These are phyloP conservation scores for Plasmodiophora brassicae DNA, from an alignment of 208 protist genomes.

Conservation along the genomic window DNA sequence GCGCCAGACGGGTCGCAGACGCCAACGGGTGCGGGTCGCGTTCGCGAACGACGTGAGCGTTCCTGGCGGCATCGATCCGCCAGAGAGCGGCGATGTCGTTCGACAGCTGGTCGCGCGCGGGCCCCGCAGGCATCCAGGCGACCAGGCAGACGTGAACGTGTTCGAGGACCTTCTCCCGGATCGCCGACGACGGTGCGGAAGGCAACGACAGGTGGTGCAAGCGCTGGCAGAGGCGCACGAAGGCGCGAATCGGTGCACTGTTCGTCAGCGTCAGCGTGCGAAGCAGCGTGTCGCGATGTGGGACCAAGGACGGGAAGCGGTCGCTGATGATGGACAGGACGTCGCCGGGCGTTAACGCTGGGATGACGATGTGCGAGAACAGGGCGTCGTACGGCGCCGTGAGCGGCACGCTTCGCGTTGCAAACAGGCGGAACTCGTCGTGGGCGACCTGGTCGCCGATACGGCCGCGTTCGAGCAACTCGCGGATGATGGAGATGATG, in stretches of 20 bases:
- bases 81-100: slow-evolving; percentile 45
- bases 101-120: background rate
- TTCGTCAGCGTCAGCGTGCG: background rate
- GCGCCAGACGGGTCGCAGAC: slow-evolving; percentile 72
- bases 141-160: background rate
- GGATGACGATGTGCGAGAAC: background rate
- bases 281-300: background rate
- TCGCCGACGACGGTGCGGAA: background rate
- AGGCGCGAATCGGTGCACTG: background rate
- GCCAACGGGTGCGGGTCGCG: background rate
- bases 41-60: slow-evolving; percentile 50
- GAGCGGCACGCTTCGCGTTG: no score
- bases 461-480: background rate
- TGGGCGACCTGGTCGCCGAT: background rate
- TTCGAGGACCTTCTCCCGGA: background rate
- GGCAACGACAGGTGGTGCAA: background rate
- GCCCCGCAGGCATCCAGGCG: background rate
- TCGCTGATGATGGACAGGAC: background rate
- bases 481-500: slow-evolving; percentile 53
- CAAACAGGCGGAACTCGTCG: background rate
- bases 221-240: background rate
- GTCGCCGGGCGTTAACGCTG: background rate
- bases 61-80: background rate
- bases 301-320: background rate
- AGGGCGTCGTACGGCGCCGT: background rate